These are phyloP conservation scores for Lactuca saligna DNA, from an alignment of 129 eudicot genomes.

Conservation along the genomic window DNA sequence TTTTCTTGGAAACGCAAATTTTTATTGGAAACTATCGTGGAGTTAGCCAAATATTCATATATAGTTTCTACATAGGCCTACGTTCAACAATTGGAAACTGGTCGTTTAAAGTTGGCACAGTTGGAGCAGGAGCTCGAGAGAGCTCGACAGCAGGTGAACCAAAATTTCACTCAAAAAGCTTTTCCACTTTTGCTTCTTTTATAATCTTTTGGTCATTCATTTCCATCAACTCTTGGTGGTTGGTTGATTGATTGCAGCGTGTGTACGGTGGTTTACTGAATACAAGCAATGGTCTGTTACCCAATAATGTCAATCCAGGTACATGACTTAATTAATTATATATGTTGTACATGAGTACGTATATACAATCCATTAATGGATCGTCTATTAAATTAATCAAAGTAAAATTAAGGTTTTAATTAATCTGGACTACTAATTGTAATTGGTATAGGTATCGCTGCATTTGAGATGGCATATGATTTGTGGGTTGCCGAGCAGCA, in stretches of 20 bases:
- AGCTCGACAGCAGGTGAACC: conserved; percentile 72
- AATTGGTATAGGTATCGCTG: conserved; percentile 43
- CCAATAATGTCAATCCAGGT: conserved; percentile 68
- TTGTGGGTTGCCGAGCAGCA: conserved; percentile 77
- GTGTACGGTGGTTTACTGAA: conserved; percentile 49
- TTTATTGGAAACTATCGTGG: neutral
- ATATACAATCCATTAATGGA: neutral
- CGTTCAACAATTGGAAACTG: conserved; percentile 88
- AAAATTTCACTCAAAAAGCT: neutral
- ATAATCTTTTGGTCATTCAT: neutral
- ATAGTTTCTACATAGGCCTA: conserved; percentile 53
- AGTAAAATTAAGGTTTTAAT: neutral
- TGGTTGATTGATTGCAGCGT: conserved; percentile 49
- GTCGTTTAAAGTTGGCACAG: conserved; percentile 89
- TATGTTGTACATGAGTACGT: no score
- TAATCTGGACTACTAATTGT: neutral
- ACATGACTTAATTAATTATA: neutral
- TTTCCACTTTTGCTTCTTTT: neutral
- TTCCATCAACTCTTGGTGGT: neutral
- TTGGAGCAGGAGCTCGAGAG: conserved; percentile 78
- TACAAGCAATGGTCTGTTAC: conserved; percentile 44
- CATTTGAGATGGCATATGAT: conserved; percentile 78
- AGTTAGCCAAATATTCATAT: neutral
- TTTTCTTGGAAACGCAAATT: no score
- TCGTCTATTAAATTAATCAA: neutral